Conservation (phyloP, 225 moss, liverwort and hornwort species). For the Antitrichia curtipendula region DNA sequence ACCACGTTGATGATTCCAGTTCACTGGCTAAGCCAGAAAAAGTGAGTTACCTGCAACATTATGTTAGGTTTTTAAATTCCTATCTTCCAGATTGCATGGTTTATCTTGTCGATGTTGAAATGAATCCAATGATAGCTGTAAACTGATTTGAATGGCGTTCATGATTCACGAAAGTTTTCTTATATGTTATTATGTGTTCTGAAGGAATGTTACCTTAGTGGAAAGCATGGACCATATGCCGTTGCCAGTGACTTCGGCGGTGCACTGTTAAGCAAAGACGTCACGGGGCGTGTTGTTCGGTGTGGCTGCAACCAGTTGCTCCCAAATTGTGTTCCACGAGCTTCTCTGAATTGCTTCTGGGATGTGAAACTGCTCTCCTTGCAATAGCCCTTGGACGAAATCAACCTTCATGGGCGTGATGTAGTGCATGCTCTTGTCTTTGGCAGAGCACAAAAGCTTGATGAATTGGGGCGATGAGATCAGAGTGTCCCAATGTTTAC, state of each 20-base stretch:
- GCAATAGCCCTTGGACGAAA: conserved; percentile 10
- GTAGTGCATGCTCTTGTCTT: conserved; percentile 7
- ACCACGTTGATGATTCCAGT: neutral
- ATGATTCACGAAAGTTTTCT: neutral
- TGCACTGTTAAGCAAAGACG: neutral
- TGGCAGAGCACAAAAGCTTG: conserved; percentile 15
- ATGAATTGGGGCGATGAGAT: conserved; percentile 17
- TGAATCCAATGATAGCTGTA: neutral
- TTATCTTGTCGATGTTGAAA: neutral
- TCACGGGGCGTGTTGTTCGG: neutral
- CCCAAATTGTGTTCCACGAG: conserved; percentile 22
- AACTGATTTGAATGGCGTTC: neutral
- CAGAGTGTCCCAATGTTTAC: conserved; percentile 13
- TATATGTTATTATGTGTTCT: neutral
- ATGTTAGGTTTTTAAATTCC: neutral
- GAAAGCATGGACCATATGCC: neutral
- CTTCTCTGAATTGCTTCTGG: neutral
- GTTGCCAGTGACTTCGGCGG: neutral
- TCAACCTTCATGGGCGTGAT: conserved; percentile 12
- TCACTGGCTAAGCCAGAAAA: neutral
- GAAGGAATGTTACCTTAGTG: neutral
- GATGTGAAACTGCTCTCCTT: neutral
- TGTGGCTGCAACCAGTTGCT: conserved; percentile 5
- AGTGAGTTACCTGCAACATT: neutral
- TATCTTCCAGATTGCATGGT: neutral